Base-by-base conservation (phyloP, 768 basidiomycete species). In the Hericium rajendrae region DNA sequence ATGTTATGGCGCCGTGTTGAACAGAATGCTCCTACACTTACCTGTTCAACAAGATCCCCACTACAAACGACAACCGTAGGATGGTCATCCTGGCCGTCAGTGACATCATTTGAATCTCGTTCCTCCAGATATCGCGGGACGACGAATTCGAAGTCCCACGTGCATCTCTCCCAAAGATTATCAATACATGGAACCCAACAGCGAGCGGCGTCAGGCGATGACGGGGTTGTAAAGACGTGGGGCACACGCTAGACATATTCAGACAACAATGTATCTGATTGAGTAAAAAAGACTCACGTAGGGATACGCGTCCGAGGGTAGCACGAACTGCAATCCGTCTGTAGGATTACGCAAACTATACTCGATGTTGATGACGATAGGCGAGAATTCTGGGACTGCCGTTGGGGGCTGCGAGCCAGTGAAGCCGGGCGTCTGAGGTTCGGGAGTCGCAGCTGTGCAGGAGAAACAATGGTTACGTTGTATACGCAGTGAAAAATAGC, bases 171-270 rank as follows among this genome's bases (percentile, higher is more conserved):
- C 91, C 93, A 95, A 20, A 93, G 71, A 64, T 83, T 90, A 70
- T 99, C 97, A 18, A 97, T 71, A 65, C 97, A 99, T 13, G 97
- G 97, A n/a, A 97, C 86, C 97, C 97, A 99, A 65, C 91, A 94
- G 66, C 97, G 78, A n/a, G 95, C 94, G 16, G 91, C 80, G 67
- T 94, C 91, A 6, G 93, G 85, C 8, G 86, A 86, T 0, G 90
- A 88, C 1, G 93, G 86, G 4, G 85, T 87, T 3, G 94, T 92
- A 66, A 88, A 98, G 48, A 88, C 86, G 72, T 98, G 97, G 51
- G 95, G 95, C 59, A 94, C 84, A 61, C 91, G 88, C 91, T 95
- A 58, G 8, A 51, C 13, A 41, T 28, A n/a, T 51, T 53, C 57
- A 63, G 22, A 52, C 51, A 40, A 9, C 1, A 18, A 5, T 11